Base-by-base conservation (phyloP, 495 filamentous ascomycete genomes). In the Penicillium daleae region DNA sequence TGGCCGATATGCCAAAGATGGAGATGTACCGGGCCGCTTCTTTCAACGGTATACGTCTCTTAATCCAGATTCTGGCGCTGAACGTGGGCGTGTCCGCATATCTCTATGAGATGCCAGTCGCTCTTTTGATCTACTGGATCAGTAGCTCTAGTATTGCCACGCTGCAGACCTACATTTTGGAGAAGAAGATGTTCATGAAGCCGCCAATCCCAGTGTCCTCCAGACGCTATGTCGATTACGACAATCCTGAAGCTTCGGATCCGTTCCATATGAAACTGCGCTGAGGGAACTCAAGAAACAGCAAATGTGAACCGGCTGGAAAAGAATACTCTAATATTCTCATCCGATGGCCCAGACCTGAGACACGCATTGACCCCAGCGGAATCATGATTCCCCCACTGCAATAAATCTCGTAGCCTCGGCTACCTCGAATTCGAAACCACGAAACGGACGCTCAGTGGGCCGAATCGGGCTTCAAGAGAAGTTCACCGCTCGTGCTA, bases 91-190 rank as follows among this genome's bases (percentile, higher is more conserved):
- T 72, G 9, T 64, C 74, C 15, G 62, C 68, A 8, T 78, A 60
- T 49, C 51, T 79, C 27, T 60, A 69, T 57, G 66, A 83, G 46
- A 66, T 91, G 56, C 89, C 89, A 3, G 77, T 77, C 29, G 89
- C 87, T 0, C 74, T 93, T 40, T 79, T 92, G 62, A 67, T 93
- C 15, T 93, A 92, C 65, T 93, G 90, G 90, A 79, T 91, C 17
- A 77, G 82, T 0, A 81, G 77, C 62, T 73, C 77, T n/a, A 80
- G 76, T 64, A 52, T 75, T 31, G 78, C 78, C 22, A 79, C 76
- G 21, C 29, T 78, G 24, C 80, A 82, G 62, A 72, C 71, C 6
- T 65, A 58, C 52, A 39, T 75, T 7, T 63, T 80, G 57, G 72
- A 75, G 7, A 77, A 75, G 31, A 69, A 68, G 53, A 69, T 82